phyloP scores from a whole-genome alignment of 2,329 filamentous ascomycete species.

The Colletotrichum plurivorum region DNA sequence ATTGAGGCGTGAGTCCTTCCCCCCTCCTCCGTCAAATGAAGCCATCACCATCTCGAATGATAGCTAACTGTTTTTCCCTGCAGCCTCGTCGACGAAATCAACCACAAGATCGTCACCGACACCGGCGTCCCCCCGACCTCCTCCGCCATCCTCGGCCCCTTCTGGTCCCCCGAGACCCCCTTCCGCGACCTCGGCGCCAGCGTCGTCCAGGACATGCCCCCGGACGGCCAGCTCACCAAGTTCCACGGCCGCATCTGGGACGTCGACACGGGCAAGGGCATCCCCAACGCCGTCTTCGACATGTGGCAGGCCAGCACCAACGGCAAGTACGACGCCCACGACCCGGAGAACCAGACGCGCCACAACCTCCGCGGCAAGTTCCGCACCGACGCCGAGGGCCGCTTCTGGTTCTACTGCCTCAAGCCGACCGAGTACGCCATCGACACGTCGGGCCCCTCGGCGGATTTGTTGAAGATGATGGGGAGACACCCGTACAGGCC shows the following conservation, averaged over 20 bases:
- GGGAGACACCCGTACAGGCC: conserved; percentile 44
- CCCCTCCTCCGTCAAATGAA: no score
- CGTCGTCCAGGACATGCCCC: conserved; percentile 40
- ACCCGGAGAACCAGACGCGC: conserved; percentile 70
- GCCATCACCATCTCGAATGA: background rate
- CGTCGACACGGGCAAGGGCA: conserved; percentile 44
- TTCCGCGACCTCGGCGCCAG: conserved; percentile 40
- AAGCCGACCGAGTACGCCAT: conserved; percentile 75
- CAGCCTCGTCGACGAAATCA: conserved; percentile 41
- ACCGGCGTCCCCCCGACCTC: conserved; percentile 36
- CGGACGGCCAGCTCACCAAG: conserved; percentile 36
- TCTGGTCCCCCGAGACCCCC: conserved; percentile 42
- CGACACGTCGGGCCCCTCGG: conserved; percentile 63
- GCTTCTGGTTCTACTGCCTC: conserved; percentile 75
- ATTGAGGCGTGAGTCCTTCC: conserved; percentile 36
- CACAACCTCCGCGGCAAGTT: conserved; percentile 78
- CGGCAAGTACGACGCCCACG: conserved; percentile 71
- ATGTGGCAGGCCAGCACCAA: conserved; percentile 76
- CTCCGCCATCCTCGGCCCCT: conserved; percentile 40
- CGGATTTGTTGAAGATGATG: conserved; percentile 43
- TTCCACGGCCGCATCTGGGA: conserved; percentile 41
- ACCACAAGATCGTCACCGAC: conserved; percentile 37
- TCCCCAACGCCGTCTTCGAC: conserved; percentile 66
- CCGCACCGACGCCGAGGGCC: conserved; percentile 71
- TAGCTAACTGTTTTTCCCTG: background rate